Evolutionary conservation across 805 yeast species (phyloP), one percentile per base, ranked within the genome.

Genomic region (Hagleromyces aurorensis): DNA sequence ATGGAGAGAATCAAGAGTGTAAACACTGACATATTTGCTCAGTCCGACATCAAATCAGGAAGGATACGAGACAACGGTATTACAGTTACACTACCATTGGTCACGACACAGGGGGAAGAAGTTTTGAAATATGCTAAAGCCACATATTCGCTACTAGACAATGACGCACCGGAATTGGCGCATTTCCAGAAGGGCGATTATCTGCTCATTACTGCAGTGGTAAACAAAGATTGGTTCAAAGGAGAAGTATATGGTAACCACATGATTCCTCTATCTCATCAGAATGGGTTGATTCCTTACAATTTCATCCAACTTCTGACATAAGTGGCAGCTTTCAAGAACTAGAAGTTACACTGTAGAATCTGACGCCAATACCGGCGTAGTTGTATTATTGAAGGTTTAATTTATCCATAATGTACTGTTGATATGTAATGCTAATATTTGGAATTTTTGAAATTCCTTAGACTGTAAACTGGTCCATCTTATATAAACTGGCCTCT

Each of bases 401-500:
- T 20, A 11, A 11, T 11, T 23, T 14, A n/a, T n/a, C n/a, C n/a
- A n/a, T n/a, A n/a, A n/a, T n/a, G n/a, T n/a, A n/a, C n/a, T n/a
- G n/a, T n/a, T n/a, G n/a, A n/a, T n/a, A n/a, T n/a, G n/a, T n/a
- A n/a, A n/a, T n/a, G n/a, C n/a, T n/a, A n/a, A n/a, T n/a, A n/a
- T n/a, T n/a, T n/a, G n/a, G n/a, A n/a, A n/a, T n/a, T n/a, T n/a
- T n/a, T n/a, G n/a, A n/a, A n/a, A n/a, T n/a, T n/a, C n/a, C n/a
- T n/a, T n/a, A n/a, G n/a, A n/a, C n/a, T n/a, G n/a, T n/a, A n/a
- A n/a, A 7, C 31, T 31, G 5, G 23, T 17, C 5, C 31, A 32
- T 5, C 23, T 30, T 30, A 37, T 32, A 28, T 37, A 27, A 55
- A 57, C 23, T 55, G 67, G 5, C 86, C 87, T 44, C 87, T 66